Evolutionary conservation across 208 protist genomes (phyloP).

Genomic region (Acanthamoeba sp.): DNA sequence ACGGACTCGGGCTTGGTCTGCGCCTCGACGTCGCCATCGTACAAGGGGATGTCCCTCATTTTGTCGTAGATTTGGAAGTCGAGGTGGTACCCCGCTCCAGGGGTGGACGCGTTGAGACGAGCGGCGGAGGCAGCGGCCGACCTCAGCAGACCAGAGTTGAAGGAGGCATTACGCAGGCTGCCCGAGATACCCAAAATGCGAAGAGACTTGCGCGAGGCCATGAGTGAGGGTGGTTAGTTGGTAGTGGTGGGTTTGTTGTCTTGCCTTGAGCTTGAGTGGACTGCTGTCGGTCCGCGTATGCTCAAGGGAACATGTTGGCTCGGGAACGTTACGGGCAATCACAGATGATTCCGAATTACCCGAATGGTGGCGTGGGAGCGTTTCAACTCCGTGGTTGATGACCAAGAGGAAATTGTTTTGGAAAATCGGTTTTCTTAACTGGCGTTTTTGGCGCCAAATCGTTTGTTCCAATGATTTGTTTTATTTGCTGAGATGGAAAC

Average conservation of each 20-base stretch:
- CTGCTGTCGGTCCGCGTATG: too few species aligned
- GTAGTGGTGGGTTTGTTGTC: too few species aligned
- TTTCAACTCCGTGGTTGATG: background rate
- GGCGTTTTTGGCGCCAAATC: too few species aligned
- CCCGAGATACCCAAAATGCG: slow-evolving; percentile 12
- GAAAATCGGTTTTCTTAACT: background rate
- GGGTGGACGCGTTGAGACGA: background rate
- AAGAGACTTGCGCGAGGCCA: slow-evolving; percentile 19
- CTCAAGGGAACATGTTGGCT: too few species aligned
- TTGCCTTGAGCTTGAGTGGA: too few species aligned
- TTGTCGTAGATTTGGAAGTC: slow-evolving; percentile 29
- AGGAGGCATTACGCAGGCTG: slow-evolving; percentile 11
- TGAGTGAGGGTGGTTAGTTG: too few species aligned
- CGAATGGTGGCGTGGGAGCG: background rate
- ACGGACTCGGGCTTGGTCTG: slow-evolving; percentile 28
- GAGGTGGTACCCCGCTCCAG: background rate
- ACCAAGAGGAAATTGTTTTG: background rate
- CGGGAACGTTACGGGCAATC: too few species aligned
- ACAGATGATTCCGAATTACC: too few species aligned
- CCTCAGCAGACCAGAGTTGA: background rate
- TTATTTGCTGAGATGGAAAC: background rate
- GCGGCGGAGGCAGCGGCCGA: background rate
- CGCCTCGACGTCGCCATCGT: slow-evolving; percentile 36
- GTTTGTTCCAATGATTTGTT: too few species aligned
- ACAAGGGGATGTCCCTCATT: slow-evolving; percentile 13